Base-by-base conservation (phyloP, 2,329 filamentous ascomycete species). In the Cadophora sp. region DNA sequence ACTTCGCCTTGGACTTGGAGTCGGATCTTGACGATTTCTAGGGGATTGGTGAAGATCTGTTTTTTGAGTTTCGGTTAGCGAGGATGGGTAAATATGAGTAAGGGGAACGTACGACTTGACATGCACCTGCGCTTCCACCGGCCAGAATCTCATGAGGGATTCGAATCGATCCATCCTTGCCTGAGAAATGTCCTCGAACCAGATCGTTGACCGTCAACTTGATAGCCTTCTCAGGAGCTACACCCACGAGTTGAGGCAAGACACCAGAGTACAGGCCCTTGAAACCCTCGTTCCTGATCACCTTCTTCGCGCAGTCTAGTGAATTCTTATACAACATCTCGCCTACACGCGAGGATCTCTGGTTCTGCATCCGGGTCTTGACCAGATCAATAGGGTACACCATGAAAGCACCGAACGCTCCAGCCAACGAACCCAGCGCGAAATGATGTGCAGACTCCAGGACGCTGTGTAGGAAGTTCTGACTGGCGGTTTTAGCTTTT, bases 11-110 rank as follows among this genome's bases (percentile, higher is more conserved):
- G 96, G 27, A 99, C 92, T 80, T 99, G 96, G 62, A 99, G 89
- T 72, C 96, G 92, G 78, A 99, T 99, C 85, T 99, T 99, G 83
- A 99, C 96, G 77, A 99, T 99, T 80, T 99, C 96, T 20, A 99
- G 89, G 30, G 96, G 96, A 80, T 98, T 99, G 73, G 94, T 97
- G 81, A 98, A 98, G 74, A 97, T 89, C 92, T 94, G 68, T 20
- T 36, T 61, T 47, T 33, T 58, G n/a, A n/a, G 48, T 4, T 13
- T 39, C 36, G 36, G 61, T 73, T 68, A 69, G 64, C 64, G 22
- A 64, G 61, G 61, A 18, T 41, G 30, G n/a, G 20, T 22, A 2
- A 30, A 33, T 55, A 53, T 43, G 33, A 13, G 18, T 45, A 20
- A 58, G 7, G 24, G 20, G 41, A 64, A 90, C 91, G 84, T 86